Evolutionary conservation across 352 stramenopile genomes (phyloP), one percentile per base, ranked within the genome.

Genomic region (Phytophthora sojae): DNA sequence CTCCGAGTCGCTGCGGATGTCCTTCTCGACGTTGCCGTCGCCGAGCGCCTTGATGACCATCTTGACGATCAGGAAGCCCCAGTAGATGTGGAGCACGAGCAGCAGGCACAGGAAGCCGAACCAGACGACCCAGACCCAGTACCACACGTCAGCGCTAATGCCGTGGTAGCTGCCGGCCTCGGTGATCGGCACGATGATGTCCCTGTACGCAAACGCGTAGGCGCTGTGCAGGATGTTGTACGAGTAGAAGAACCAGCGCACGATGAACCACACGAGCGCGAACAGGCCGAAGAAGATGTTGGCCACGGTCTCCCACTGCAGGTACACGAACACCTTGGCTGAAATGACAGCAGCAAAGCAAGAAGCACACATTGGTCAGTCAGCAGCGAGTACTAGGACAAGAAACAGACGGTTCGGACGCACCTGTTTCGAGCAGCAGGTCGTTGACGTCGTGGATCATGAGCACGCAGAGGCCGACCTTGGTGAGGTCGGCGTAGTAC

Each of bases 381-480:
- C 51, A 42, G 26, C 52, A 12, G 42, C 17, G 3, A 52, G 45
- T 21, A 61, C 9, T 6, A 63, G 29, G 58, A 17, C 45, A 75
- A 12, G 15, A 56, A 17, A 15, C 14, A 51, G 50, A 45, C 17
- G 19, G 25, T 23, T 21, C 25, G 39, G 60, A 1, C 61, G 51
- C 62, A 75, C 73, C 75, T 19, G 71, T 77, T 54, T 80, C 73
- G 3, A 94, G 82, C 65, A 93, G 73, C 56, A 94, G 71, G 54
- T 94, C 87, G 61, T 93, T 93, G 37, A 93, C 74, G 57, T 94
- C 87, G 76, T 93, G 87, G 69, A 94, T 92, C 76, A 93, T 86
- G 73, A 94, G 87, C 73, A 91, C 83, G 69, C 87, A 92, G 59
- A 91, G 81, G 25, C 85, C 85, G 53, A 91, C 58, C 60, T 81